These are phyloP conservation scores for Phytophthora cactorum DNA, from an alignment of 352 stramenopile genomes.

Conservation along the genomic window DNA sequence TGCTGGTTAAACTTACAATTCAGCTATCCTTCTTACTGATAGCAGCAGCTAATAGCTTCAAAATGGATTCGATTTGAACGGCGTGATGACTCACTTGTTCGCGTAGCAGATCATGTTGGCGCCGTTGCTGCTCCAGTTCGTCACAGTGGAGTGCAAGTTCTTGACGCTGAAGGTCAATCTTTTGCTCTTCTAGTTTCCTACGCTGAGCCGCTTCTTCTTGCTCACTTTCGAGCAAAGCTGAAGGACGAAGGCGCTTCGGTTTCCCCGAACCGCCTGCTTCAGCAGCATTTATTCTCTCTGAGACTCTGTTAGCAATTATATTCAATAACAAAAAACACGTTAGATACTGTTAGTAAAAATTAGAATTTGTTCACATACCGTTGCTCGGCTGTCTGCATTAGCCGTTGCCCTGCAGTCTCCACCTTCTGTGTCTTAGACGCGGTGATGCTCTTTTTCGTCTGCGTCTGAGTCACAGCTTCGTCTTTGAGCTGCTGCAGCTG, in stretches of 20 bases:
- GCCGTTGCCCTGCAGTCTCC: neutral
- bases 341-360: neutral
- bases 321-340: neutral
- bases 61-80: neutral
- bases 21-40: neutral
- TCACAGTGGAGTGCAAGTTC: slow-evolving; percentile 1
- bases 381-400: neutral
- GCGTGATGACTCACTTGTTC: slow-evolving; percentile 13
- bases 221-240: neutral
- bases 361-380: neutral
- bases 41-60: neutral
- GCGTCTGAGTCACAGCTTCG: neutral
- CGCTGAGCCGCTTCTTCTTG: neutral
- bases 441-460: neutral
- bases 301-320: neutral
- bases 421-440: neutral
- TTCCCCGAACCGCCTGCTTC: neutral
- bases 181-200: neutral
- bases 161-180: neutral
- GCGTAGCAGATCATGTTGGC: neutral
- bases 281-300: neutral
- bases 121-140: slow-evolving; percentile 1
- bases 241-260: neutral
- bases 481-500: neutral
- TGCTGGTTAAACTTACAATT: neutral